Conservation (phyloP, 805 yeast species). For the Pichia phayaonensis region DNA sequence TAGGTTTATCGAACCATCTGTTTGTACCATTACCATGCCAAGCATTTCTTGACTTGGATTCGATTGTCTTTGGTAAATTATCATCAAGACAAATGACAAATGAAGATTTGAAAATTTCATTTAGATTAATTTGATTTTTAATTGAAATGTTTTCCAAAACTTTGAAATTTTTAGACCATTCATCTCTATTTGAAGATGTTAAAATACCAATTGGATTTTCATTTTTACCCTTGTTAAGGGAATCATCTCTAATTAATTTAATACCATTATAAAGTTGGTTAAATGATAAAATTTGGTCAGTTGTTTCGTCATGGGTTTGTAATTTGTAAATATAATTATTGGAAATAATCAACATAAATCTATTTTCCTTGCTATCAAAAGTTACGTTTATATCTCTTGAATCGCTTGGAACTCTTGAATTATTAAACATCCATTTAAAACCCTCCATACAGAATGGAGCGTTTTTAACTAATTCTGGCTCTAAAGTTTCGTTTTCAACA, state of each 20-base stretch:
- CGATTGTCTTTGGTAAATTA: conserved; percentile 60
- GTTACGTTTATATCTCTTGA: conserved; percentile 55
- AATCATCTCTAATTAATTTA: conserved; percentile 39
- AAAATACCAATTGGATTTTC: conserved; percentile 66
- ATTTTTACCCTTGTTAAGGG: conserved; percentile 27
- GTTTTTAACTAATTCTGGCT: conserved; percentile 71
- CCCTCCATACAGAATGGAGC: conserved; percentile 91
- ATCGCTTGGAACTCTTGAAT: conserved; percentile 68
- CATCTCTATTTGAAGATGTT: conserved; percentile 80
- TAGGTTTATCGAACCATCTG: conserved; percentile 90
- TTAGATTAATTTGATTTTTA: conserved; percentile 48
- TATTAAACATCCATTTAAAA: conserved; percentile 85
- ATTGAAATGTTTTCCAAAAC: conserved; percentile 52
- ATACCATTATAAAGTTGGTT: conserved; percentile 52
- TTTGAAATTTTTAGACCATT: conserved; percentile 57
- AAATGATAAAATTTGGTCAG: conserved; percentile 37
- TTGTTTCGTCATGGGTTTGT: conserved; percentile 40
- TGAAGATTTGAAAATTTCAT: conserved; percentile 66
- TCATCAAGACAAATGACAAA: conserved; percentile 80
- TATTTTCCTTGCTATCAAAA: conserved; percentile 39
- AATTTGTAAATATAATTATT: conserved; percentile 80
- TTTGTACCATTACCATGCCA: conserved; percentile 97
- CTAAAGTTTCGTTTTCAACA: conserved; percentile 65
- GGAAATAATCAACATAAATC: conserved; percentile 63
- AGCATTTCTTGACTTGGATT: conserved; percentile 72